Base-by-base conservation (phyloP, 345 rosid genomes). In the Psidium friedrichsthalianum region DNA sequence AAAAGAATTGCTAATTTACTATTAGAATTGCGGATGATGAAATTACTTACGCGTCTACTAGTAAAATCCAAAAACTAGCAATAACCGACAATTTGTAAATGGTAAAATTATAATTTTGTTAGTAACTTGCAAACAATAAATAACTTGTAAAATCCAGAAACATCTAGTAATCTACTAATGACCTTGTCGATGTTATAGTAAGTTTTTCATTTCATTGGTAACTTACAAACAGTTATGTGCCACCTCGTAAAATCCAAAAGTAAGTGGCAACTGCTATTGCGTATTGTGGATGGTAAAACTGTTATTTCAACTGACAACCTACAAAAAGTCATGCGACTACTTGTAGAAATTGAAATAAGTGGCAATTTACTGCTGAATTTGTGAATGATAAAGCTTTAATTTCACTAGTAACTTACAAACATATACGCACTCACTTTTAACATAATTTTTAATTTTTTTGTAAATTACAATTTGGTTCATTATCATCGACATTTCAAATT, bases 21-120 rank as follows among this genome's bases (percentile, higher is more conserved):
- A 27, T 0, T 13, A n/a, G 69, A 59, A n/a, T 56, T 59, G 18
- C 5, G 0, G 1, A 59, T 0, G 1, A n/a, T n/a, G 15, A 58
- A 58, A 58, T 27, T 59, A 27, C 40, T 59, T 27, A 2, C 1
- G 20, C 5, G 1, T 27, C 36, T 2, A 13, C 36, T 59, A 27
- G 18, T 14, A 5, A 59, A n/a, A n/a, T 13, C 18, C 13, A 59
- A 59, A 0, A 61, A 6, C 0, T n/a, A 3, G 5, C 7, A 3
- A 16, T 5, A 59, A 59, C 18, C 9, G n/a, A 3, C 1, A 2
- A 13, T 59, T 61, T 61, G 5, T 3, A 29, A 40, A 61, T 27
- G 11, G 10, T 27, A 14, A 1, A 29, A 61, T 2, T 7, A 16
- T 61, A 27, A 58, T 61, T 61, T 14, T 10, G 9, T 13, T 27